Conservation (phyloP, 768 basidiomycete genomes). For the Lactifluus echinatus region DNA sequence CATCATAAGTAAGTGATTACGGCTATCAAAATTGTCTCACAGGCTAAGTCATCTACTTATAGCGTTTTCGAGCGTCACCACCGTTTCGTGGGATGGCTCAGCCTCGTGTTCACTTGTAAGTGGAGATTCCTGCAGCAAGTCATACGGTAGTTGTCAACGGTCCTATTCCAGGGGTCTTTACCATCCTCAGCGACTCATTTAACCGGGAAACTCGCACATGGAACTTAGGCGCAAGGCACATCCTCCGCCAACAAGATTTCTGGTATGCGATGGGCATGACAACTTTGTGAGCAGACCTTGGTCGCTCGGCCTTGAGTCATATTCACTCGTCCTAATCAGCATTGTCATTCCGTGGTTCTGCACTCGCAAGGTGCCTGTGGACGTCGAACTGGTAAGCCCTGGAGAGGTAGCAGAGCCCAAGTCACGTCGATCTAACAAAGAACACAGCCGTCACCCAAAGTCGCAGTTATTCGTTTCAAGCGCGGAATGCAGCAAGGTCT, state of each 20-base stretch:
- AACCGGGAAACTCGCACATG: slow-evolving; percentile 30
- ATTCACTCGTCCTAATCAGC: slow-evolving; percentile 19
- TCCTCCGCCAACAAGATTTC: slow-evolving; percentile 35
- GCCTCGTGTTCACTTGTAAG: slow-evolving; percentile 23
- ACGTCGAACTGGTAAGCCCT: slow-evolving; percentile 34
- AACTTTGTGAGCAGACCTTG: slow-evolving; percentile 27
- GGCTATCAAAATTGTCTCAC: neutral
- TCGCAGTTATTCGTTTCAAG: slow-evolving; percentile 34
- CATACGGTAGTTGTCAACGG: neutral
- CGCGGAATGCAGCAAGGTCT: slow-evolving; percentile 42
- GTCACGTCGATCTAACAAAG: neutral
- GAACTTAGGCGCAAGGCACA: slow-evolving; percentile 27
- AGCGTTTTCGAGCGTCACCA: slow-evolving; percentile 38
- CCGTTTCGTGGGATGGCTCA: slow-evolving; percentile 37
- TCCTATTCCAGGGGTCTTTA: slow-evolving; percentile 32
- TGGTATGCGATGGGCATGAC: slow-evolving; percentile 38
- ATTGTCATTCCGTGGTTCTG: slow-evolving; percentile 35
- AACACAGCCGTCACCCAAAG: slow-evolving; percentile 34
- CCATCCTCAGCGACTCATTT: slow-evolving; percentile 34
- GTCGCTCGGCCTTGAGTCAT: neutral
- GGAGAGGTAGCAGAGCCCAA: neutral
- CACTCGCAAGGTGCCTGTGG: slow-evolving; percentile 33
- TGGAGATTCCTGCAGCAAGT: neutral
- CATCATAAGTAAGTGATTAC: slow-evolving; percentile 33
- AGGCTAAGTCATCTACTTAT: slow-evolving; percentile 17